phyloP scores from a whole-genome alignment of 129 eudicot species.

The Erigeron canadensis region DNA sequence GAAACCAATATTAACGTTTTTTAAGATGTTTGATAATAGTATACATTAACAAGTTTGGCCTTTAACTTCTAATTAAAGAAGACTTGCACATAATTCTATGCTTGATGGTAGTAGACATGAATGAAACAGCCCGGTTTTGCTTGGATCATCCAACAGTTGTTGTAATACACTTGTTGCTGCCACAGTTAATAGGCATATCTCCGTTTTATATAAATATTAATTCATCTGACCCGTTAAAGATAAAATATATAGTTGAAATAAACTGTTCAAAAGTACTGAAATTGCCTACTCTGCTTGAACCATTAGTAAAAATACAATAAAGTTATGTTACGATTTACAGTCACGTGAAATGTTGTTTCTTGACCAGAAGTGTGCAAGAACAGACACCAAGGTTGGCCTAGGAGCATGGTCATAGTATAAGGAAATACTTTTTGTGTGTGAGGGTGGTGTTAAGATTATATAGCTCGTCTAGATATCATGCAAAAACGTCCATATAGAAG shows the following conservation, averaged over 20 bases:
- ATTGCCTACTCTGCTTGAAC: neutral
- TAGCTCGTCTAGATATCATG: too few species aligned
- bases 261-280: neutral
- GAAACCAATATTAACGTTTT: neutral
- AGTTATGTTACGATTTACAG: conserved; percentile 7
- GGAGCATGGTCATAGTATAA: conserved; percentile 98
- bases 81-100: neutral
- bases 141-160: conserved; percentile 70
- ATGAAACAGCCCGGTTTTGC: conserved; percentile 69
- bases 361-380: conserved; percentile 55
- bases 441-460: too few species aligned
- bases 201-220: too few species aligned
- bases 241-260: neutral
- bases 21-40: neutral
- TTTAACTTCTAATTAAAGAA: too few species aligned
- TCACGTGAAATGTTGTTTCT: neutral
- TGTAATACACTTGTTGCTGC: conserved; percentile 85
- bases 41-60: too few species aligned
- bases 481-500: too few species aligned
- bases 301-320: neutral
- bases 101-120: conserved; percentile 55
- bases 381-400: conserved; percentile 60
- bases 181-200: conserved; percentile 59
- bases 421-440: too few species aligned
- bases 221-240: neutral